phyloP scores from a whole-genome alignment of 805 yeast species.

The Cyberlindnera maritima region DNA sequence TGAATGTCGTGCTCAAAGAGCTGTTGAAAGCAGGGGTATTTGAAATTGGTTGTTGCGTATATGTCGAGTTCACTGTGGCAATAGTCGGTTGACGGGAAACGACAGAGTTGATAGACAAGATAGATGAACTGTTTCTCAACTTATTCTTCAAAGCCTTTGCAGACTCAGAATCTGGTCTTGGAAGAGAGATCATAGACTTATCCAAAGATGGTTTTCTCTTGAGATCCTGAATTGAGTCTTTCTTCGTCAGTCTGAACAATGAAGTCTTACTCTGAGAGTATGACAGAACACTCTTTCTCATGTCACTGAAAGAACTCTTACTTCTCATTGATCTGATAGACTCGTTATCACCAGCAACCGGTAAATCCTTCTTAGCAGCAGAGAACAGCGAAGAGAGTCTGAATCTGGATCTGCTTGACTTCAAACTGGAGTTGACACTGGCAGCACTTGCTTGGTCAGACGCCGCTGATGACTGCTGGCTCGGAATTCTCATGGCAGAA shows the following conservation, averaged over 20 bases:
- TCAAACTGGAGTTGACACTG: conserved; percentile 20
- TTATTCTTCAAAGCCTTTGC: conserved; percentile 53
- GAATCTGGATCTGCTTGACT: conserved; percentile 26
- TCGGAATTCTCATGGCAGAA: conserved; percentile 3
- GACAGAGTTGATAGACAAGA: conserved; percentile 38
- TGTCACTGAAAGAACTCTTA: conserved; percentile 26
- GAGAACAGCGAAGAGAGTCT: conserved; percentile 27
- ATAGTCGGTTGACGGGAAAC: conserved; percentile 21
- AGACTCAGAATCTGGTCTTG: conserved; percentile 51
- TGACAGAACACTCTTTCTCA: conserved; percentile 31
- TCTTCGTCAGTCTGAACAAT: conserved; percentile 22
- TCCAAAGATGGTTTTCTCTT: conserved; percentile 24
- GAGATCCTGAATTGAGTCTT: conserved; percentile 24
- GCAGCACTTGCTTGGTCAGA: conserved; percentile 22
- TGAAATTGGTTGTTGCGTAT: background rate
- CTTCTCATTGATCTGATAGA: conserved; percentile 27
- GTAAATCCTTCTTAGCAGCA: conserved; percentile 18
- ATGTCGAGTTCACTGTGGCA: conserved; percentile 11
- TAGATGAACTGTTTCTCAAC: conserved; percentile 47
- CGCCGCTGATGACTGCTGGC: conserved; percentile 2
- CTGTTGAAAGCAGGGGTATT: background rate
- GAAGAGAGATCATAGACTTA: conserved; percentile 51
- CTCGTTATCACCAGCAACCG: conserved; percentile 17
- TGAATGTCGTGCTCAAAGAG: background rate
- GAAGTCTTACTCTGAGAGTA: conserved; percentile 22